Evolutionary conservation across 2,329 filamentous ascomycete species (phyloP).

Genomic region (Biscogniauxia mediterranea): DNA sequence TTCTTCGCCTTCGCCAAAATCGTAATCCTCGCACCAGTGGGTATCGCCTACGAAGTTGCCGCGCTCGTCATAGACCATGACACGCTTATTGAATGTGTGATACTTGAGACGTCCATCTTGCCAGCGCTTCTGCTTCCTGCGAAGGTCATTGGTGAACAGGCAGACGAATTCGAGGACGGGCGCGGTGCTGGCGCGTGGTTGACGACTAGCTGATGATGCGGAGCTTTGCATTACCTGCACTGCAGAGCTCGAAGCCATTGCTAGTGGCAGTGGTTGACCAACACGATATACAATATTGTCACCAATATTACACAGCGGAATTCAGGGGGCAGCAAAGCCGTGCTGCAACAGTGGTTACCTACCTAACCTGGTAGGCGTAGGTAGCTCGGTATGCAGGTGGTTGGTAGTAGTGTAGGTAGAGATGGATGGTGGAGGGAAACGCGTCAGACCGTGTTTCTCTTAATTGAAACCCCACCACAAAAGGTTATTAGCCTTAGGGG

Average conservation of each 20-base stretch:
- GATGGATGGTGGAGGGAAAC: background rate
- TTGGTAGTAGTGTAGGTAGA: no score
- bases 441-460: background rate
- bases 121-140: conserved; percentile 88
- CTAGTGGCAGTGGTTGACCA: background rate
- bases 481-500: background rate
- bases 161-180: conserved; percentile 79
- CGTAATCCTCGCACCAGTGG: conserved; percentile 70
- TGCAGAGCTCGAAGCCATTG: conserved; percentile 19
- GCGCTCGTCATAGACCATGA: conserved; percentile 85
- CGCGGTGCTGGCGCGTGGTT: conserved; percentile 41
- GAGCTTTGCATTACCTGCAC: conserved; percentile 24
- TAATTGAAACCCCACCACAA: background rate
- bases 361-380: no score
- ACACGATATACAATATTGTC: no score
- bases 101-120: conserved; percentile 87
- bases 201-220: conserved; percentile 15
- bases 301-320: background rate
- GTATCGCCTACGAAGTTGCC: conserved; percentile 81
- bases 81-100: conserved; percentile 85
- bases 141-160: conserved; percentile 82
- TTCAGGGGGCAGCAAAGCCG: no score
- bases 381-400: background rate
- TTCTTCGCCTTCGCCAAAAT: conserved; percentile 80
- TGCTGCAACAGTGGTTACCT: no score